A percentile compares a stretch with the other conserved stretches of the same genome.
Conservation (phyloP, 1,139 yeast genomes). For the Pichia sp. region DNA sequence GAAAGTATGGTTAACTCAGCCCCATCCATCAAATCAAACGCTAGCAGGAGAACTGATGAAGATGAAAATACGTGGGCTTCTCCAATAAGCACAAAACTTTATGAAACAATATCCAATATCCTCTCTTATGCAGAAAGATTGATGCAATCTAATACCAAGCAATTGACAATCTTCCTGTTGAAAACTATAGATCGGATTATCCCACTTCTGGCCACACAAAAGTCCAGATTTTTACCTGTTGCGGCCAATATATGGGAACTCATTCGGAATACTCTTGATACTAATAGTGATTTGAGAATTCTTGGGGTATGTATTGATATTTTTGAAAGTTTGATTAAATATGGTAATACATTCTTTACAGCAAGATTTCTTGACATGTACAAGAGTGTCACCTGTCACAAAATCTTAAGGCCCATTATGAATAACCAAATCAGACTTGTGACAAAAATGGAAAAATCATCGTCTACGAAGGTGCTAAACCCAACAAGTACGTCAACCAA, state of each 20-base stretch:
- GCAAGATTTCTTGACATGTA: constrained; percentile 39
- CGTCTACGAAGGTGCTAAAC: constrained; percentile 4
- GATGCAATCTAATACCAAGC: constrained; percentile 58
- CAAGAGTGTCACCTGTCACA: constrained; percentile 18
- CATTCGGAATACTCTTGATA: constrained; percentile 33
- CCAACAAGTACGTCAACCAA: constrained; percentile 27
- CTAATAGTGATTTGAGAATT: constrained; percentile 31
- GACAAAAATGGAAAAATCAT: not conserved
- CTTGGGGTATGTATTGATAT: constrained; percentile 31
- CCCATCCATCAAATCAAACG: constrained; percentile 7
- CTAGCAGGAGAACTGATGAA: no score
- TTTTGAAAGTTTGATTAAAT: constrained; percentile 32
- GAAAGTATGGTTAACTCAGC: constrained; percentile 20
- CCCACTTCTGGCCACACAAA: constrained; percentile 60
- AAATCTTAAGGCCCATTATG: constrained; percentile 12
- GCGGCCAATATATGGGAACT: constrained; percentile 68
- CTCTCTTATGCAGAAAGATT: constrained; percentile 64
- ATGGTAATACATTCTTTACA: constrained; percentile 45
- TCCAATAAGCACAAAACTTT: constrained; percentile 52
- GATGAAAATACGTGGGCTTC: constrained; percentile 49
- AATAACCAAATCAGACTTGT: not conserved
- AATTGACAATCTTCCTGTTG: constrained; percentile 50
- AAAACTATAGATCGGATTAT: constrained; percentile 41
- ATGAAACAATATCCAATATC: constrained; percentile 52
- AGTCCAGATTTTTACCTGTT: constrained; percentile 54